phyloP scores from a whole-genome alignment of 1,284 basidiomycete genomes.

The Tilletia setariae region DNA sequence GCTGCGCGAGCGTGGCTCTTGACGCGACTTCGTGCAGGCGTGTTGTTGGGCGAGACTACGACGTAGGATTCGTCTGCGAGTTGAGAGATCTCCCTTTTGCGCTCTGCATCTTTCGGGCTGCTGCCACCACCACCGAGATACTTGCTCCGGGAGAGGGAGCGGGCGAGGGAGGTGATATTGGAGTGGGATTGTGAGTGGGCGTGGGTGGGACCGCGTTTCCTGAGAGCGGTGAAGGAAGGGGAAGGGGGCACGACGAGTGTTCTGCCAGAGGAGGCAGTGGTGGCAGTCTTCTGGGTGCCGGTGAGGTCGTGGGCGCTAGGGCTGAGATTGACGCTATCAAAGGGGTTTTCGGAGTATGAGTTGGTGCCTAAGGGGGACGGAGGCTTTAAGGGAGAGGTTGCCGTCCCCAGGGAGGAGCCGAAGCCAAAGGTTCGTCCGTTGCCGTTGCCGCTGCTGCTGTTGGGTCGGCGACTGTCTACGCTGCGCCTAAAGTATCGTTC shows the following conservation, averaged over 20 bases:
- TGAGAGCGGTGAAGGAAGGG: not conserved
- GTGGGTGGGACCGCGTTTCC: not conserved
- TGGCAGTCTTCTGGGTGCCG: not conserved
- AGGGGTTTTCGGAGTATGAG: not conserved
- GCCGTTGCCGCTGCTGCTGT: not conserved
- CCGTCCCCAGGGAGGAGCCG: not conserved
- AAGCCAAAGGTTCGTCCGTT: not conserved
- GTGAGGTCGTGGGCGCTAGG: conserved; percentile 10
- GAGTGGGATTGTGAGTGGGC: not conserved
- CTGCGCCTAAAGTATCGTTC: not conserved
- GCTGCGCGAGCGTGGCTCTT: not conserved
- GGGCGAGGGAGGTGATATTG: not conserved
- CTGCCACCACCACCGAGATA: not conserved
- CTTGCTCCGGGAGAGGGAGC: conserved; percentile 3
- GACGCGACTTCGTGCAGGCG: not conserved
- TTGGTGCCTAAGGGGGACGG: not conserved
- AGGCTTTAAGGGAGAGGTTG: not conserved
- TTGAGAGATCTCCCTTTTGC: not conserved
- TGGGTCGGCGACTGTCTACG: not conserved
- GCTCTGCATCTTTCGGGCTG: not conserved
- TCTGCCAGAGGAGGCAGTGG: not conserved
- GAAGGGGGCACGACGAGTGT: not conserved
- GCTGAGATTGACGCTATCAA: not conserved
- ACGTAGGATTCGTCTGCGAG: conserved; percentile 10
- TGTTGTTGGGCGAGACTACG: not conserved